Evolutionary conservation across 495 filamentous ascomycete species (phyloP).

Genomic region (Halenospora varia): DNA sequence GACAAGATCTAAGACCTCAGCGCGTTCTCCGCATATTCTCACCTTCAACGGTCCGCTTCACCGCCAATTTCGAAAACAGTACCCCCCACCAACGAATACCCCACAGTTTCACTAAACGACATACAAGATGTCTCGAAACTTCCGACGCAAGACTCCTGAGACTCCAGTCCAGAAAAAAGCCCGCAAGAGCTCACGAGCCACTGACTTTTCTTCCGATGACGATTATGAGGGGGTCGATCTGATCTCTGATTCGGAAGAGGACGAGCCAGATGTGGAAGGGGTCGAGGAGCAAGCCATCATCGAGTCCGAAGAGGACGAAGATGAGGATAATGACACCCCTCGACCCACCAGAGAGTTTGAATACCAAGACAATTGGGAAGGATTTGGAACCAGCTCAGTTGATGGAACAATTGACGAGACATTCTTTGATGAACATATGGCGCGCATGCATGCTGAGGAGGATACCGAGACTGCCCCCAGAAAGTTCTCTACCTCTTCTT

Average conservation of each 20-base stretch:
- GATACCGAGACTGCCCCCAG: constrained; percentile 40
- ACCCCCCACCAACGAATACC: background rate
- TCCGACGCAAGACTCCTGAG: constrained; percentile 45
- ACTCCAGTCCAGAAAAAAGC: constrained; percentile 35
- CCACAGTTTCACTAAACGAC: constrained; percentile 5
- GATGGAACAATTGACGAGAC: constrained; percentile 41
- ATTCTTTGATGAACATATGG: constrained; percentile 52
- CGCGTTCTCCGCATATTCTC: background rate
- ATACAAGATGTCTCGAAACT: constrained; percentile 46
- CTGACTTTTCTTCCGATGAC: constrained; percentile 55
- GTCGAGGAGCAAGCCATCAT: constrained; percentile 72
- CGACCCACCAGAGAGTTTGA: constrained; percentile 36
- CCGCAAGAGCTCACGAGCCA: constrained; percentile 35
- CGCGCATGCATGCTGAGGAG: constrained; percentile 41
- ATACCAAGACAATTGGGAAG: constrained; percentile 52
- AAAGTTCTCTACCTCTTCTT: constrained; percentile 21
- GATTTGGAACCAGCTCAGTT: constrained; percentile 45
- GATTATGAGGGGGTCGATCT: constrained; percentile 73
- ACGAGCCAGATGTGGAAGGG: constrained; percentile 67
- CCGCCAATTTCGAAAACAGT: constrained; percentile 9
- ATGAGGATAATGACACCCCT: constrained; percentile 30
- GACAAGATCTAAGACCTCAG: background rate
- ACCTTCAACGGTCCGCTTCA: constrained; percentile 6
- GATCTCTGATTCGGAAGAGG: constrained; percentile 72
- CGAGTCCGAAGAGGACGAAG: constrained; percentile 44